A percentile compares a stretch with the other conserved stretches of the same genome.
Conservation (phyloP, 2,329 filamentous ascomycete species). For the Aspergillus niger region DNA sequence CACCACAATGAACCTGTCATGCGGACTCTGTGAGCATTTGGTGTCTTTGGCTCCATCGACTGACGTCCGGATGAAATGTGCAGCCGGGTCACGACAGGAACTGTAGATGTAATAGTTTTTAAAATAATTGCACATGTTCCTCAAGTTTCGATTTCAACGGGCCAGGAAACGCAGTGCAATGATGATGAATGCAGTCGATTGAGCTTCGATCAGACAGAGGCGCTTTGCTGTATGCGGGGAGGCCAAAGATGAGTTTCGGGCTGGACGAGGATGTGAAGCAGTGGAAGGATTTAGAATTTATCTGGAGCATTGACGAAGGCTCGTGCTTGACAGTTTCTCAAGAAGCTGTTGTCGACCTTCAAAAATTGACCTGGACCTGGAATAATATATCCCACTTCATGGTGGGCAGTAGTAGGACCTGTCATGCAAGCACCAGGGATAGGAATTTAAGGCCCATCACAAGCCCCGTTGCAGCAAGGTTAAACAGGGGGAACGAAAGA, state of each 20-base stretch:
- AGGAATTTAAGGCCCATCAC: constrained; percentile 23
- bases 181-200: not conserved
- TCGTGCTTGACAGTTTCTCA: not conserved
- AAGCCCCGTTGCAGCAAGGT: constrained; percentile 25
- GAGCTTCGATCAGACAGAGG: not conserved
- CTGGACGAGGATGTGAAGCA: not conserved
- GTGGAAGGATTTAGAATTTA: not conserved
- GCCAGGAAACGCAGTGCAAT: not conserved
- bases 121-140: constrained; percentile 62
- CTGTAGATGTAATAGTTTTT: constrained; percentile 79
- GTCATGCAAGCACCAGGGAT: constrained; percentile 21
- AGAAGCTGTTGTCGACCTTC: not conserved
- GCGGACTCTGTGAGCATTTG: constrained; percentile 64
- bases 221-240: not conserved
- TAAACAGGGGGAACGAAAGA: constrained; percentile 17
- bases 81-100: constrained; percentile 66
- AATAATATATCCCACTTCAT: constrained; percentile 21
- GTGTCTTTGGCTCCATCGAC: constrained; percentile 65
- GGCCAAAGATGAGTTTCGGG: not conserved
- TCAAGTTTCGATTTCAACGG: constrained; percentile 14
- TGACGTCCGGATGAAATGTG: constrained; percentile 71
- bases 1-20: constrained; percentile 73
- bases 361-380: constrained; percentile 9
- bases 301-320: not conserved
- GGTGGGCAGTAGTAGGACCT: constrained; percentile 18